A percentile compares a stretch with the other conserved stretches of the same genome.
phyloP scores from a whole-genome alignment of 75 land plant genomes.

The Sequoia sempervirens region DNA sequence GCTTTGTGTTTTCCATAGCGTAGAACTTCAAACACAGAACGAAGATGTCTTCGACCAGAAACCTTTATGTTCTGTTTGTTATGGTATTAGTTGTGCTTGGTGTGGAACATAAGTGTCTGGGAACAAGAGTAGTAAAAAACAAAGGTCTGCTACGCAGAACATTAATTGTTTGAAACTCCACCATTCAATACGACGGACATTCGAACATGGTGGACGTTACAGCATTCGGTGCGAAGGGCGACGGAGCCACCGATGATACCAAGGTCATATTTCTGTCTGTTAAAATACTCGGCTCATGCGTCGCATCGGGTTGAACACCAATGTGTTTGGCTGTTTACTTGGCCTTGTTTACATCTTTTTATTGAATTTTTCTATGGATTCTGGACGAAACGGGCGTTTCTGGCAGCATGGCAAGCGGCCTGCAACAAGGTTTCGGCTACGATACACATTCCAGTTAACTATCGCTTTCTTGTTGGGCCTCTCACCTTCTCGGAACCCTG shows the following conservation, averaged over 20 bases:
- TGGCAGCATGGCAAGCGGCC: conserved; percentile 67
- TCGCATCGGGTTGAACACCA: too few species aligned
- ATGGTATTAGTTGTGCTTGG: neutral
- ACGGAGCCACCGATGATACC: neutral
- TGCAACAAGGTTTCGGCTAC: conserved; percentile 51
- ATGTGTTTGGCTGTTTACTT: too few species aligned
- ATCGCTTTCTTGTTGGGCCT: conserved; percentile 52
- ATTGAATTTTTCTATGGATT: too few species aligned
- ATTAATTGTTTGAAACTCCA: too few species aligned
- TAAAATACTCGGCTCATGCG: too few species aligned
- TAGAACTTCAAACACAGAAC: neutral
- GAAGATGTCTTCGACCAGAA: neutral
- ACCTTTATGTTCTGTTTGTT: neutral
- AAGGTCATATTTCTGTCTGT: neutral
- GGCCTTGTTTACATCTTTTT: too few species aligned
- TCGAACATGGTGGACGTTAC: conserved; percentile 14
- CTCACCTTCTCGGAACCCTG: conserved; percentile 69
- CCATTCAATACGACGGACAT: too few species aligned
- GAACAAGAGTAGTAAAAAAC: neutral
- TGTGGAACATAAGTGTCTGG: neutral
- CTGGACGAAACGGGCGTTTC: conserved; percentile 52
- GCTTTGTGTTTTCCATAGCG: too few species aligned
- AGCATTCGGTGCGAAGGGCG: conserved; percentile 16
- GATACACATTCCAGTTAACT: conserved; percentile 47
- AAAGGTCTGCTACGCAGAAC: neutral